Base-by-base conservation (phyloP, 75 land plant species). In the Azolla pinnata region DNA sequence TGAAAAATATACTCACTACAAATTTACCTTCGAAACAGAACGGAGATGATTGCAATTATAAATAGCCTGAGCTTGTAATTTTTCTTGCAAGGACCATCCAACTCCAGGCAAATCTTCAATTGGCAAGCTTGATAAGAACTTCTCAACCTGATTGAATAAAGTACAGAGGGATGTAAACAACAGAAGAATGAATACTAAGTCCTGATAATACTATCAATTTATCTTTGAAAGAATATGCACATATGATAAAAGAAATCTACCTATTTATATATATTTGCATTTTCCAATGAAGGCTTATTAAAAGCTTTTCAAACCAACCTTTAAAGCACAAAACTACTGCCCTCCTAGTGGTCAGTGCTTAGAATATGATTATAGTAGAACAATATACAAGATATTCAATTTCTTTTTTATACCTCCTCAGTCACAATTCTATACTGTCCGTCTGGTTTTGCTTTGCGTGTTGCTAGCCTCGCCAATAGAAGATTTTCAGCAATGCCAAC, bases 101-200 rank as follows among this genome's bases (percentile, higher is more conserved):
- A 95, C 79, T 24, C 99, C 99, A 31, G 99, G 97, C 64, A 95
- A 91, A 33, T 71, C 83, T 49, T 75, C 85, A 50, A 95, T 77
- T 27, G 91, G 81, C 48, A 95, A 81, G 29, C 73, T 57, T 32
- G 52, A 34, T 27, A 90, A 61, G 65, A 81, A 86, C 25, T 77
- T 67, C 65, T 86, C 79, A 44, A 79, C 91, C 96, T 89, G 70
- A 21, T 26, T 25, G 1, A 14, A 2, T 25, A 9, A 38, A 38
- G 42, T 38, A 14, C 10, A 47, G 12, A 12, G 40, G 12, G 12
- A 35, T 35, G 10, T 35, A 12, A 5, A 35, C 40, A 5, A 12
- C 40, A 5, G 5, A 48, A 48, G 51, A 12, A 20, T 48, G 51
- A 48, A 5, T 4, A 17, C 51, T 20, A 48, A 48, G 4, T 3